Conservation (phyloP, 1,139 yeast species). For the Kodamaea alishanica region DNA sequence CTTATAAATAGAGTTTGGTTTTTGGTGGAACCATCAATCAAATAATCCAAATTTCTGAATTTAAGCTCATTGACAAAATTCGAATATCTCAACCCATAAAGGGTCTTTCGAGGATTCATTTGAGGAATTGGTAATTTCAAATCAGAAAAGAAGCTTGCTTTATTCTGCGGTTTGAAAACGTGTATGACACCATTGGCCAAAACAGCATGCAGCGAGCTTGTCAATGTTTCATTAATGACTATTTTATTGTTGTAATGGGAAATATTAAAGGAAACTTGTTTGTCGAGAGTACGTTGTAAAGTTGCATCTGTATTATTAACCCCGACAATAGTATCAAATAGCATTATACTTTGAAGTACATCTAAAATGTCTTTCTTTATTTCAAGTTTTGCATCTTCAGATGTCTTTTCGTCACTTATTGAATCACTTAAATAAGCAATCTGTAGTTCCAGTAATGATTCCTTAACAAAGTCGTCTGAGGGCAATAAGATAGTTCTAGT, state of each 20-base stretch:
- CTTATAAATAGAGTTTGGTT: constrained; percentile 61
- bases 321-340: constrained; percentile 30
- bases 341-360: constrained; percentile 27
- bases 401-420: constrained; percentile 21
- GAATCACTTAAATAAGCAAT: constrained; percentile 31
- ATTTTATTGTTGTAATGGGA: constrained; percentile 7
- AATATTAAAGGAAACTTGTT: constrained; percentile 9
- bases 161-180: constrained; percentile 33
- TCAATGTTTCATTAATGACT: constrained; percentile 16
- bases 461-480: constrained; percentile 25
- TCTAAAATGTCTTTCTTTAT: constrained; percentile 26
- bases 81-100: constrained; percentile 66
- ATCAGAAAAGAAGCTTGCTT: constrained; percentile 28
- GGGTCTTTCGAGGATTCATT: constrained; percentile 69
- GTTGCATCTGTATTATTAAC: constrained; percentile 22
- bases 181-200: constrained; percentile 64
- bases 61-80: constrained; percentile 67
- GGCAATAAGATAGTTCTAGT: constrained; percentile 37
- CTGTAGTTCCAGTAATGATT: constrained; percentile 27
- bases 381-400: constrained; percentile 34
- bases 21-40: constrained; percentile 51
- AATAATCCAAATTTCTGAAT: constrained; percentile 53
- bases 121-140: constrained; percentile 27
- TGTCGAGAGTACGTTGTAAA: not conserved
- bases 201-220: constrained; percentile 37